Evolutionary conservation across 106 monocot genomes (phyloP).

Genomic region (Phalaenopsis aphrodite): DNA sequence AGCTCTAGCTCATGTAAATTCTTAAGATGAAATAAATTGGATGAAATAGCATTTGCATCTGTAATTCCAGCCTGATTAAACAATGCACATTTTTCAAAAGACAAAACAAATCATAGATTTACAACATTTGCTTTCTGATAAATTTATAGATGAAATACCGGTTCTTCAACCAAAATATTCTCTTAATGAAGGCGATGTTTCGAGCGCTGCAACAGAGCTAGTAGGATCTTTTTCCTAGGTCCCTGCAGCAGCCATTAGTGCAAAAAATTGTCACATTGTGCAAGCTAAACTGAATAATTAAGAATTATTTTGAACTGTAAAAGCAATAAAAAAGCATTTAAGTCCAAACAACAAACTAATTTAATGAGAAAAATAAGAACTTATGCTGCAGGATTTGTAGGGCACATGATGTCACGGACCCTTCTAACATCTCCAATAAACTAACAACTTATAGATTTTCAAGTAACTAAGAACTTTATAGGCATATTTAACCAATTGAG

Average conservation of each 20-base stretch:
- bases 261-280: background rate
- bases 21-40: too few relatives aligned
- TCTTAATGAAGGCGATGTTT: conserved; percentile 21
- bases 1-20: too few relatives aligned
- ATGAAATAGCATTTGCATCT: background rate
- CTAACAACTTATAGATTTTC: too few relatives aligned
- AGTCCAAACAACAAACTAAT: background rate
- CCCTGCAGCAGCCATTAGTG: conserved; percentile 49
- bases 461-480: too few relatives aligned
- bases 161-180: background rate
- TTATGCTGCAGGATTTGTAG: too few relatives aligned
- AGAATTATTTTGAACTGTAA: background rate
- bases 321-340: background rate
- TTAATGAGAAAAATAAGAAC: background rate
- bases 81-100: background rate
- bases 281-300: background rate
- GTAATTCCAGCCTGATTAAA: background rate
- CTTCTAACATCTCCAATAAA: too few relatives aligned
- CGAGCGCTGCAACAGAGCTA: conserved; percentile 44
- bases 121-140: background rate
- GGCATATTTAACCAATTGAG: too few relatives aligned
- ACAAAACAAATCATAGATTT: background rate
- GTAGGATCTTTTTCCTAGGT: conserved; percentile 93
- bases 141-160: background rate
- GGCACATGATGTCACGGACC: too few relatives aligned